Base-by-base conservation (phyloP, 2,329 filamentous ascomycete genomes). In the Pseudocercospora eumusae region DNA sequence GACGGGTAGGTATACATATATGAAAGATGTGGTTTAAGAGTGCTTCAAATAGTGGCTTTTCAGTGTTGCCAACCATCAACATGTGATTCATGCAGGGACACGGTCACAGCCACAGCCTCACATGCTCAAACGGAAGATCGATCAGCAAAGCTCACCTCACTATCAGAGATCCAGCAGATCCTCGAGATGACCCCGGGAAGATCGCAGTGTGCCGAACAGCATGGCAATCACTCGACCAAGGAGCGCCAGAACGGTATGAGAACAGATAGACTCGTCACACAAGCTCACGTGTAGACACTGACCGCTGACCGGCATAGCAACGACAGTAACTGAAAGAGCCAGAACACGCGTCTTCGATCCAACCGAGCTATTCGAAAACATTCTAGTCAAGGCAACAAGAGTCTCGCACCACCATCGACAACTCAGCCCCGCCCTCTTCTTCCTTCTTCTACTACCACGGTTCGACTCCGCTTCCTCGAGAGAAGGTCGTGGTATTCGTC, bases 391-490 rank as follows among this genome's bases (percentile, higher is more conserved):
- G 13, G 59, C 49, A 23, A 47, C 13, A n/a, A 42, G 28, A 55
- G 33, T 61, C 6, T 64, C 53, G 42, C 59, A 53, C 13, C 52
- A 54, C 4, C 7, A 33, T 64, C 23, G 18, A 60, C 18, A 23
- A 31, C 42, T 62, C 59, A 18, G n/a, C 49, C 1, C 21, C 36
- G 57, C 57, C 23, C 59, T 65, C 23, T 67, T 64, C 59, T 59
- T 64, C 60, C 11, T 25, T 5, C 54, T 55, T 0, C 42, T 31
- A 5, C 33, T 36, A 15, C 21, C 44, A 4, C 9, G n/a, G n/a
- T n/a, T n/a, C n/a, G n/a, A n/a, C 9, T 10, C 15, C 15, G 13
- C 36, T 40, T 40, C 15, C 15, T 40, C 36, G 36, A 40, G 18
- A 40, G n/a, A 18, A 15, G 4, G 28, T 50, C 52, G 20, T 28